These are phyloP conservation scores for Hylodesmum podocarpum DNA, from an alignment of 306 rosid species.

Conservation along the genomic window DNA sequence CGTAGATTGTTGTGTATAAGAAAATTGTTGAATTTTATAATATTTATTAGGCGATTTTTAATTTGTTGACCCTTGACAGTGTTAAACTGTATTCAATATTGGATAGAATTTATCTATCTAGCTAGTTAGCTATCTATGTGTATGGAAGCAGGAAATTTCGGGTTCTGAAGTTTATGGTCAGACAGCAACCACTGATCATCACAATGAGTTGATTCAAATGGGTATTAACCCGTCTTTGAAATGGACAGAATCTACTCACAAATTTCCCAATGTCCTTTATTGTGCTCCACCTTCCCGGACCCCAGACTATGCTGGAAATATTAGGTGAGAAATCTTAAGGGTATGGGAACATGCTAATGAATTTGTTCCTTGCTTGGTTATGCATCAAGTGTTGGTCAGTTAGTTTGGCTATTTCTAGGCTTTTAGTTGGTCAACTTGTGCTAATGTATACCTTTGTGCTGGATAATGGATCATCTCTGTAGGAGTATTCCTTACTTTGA, in stretches of 20 bases:
- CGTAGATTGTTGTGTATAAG: neutral
- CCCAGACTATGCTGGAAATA: slow-evolving; percentile 65
- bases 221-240: slow-evolving; percentile 77
- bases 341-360: neutral
- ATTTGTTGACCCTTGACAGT: neutral
- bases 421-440: neutral
- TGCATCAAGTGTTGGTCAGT: neutral
- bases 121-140: neutral
- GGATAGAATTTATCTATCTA: neutral
- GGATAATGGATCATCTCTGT: neutral
- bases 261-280: slow-evolving; percentile 69
- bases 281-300: slow-evolving; percentile 94
- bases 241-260: slow-evolving; percentile 48
- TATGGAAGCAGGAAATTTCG: slow-evolving; percentile 65
- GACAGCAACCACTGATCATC: slow-evolving; percentile 78
- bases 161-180: slow-evolving; percentile 78
- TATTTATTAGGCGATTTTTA: neutral
- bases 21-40: neutral
- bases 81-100: neutral
- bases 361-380: neutral
- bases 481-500: neutral
- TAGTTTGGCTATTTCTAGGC: neutral
- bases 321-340: slow-evolving; percentile 55
- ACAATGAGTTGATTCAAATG: slow-evolving; percentile 70
- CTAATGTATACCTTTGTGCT: neutral